Base-by-base conservation (phyloP, 2,329 filamentous ascomycete genomes). In the Thelonectria olida region DNA sequence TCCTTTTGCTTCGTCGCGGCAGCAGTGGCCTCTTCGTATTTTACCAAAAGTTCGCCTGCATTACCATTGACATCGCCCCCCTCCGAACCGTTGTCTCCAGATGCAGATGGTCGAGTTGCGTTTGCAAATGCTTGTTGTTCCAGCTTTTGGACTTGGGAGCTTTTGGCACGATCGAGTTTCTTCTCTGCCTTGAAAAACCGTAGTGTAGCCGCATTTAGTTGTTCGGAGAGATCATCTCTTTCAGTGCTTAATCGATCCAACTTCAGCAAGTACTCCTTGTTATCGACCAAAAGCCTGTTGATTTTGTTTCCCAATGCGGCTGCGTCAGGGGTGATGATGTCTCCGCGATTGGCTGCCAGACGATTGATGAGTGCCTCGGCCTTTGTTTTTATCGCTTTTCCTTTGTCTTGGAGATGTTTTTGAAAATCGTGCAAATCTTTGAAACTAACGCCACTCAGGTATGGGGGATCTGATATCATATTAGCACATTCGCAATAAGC, bases 171-270 rank as follows among this genome's bases (percentile, higher is more conserved):
- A 75, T 99, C 96, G 53, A 98, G 83, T 75, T 93, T 96, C 81
- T 97, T 96, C 76, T 99, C 96, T 0, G 96, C 96, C 68, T 96
- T 92, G 81, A 98, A 92, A 73, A 97, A 98, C 66, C 96, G 88
- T 61, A 97, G 83, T 5, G 93, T 97, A 15, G 95, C 96, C 31
- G 88, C 90, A 74, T 98, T 95, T 19, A 98, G 83, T 64, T 95
- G 91, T 72, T 96, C 92, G 47, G 92, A 92, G 4, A 97, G 83
- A 68, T 92, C 89, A 54, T 96, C 91, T 71, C 96, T 96, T 71
- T 97, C 93, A 7, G 86, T 83, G 49, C 88, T 84, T 12, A 94
- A 81, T 54, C 90, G 87, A 67, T 96, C 92, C 51, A 96, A 79
- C 74, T 94, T 91, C 36, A 90, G 84, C 10, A 92, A 82, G 68